phyloP scores from a whole-genome alignment of 2,329 filamentous ascomycete genomes.

The Aspergillus clavatus region DNA sequence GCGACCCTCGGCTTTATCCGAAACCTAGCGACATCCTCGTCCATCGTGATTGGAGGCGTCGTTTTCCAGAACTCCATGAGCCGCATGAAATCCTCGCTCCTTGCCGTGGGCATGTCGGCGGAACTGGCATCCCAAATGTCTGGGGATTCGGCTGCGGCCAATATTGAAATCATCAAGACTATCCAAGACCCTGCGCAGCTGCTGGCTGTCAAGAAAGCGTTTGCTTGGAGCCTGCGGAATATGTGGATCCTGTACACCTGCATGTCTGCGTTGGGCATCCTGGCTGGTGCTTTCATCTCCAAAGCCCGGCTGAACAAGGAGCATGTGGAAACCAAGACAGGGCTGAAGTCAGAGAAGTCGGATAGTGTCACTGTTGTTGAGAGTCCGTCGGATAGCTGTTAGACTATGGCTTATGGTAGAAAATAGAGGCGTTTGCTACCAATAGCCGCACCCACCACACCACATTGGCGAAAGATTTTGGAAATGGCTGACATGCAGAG shows the following conservation, averaged over 20 bases:
- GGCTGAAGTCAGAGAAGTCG: constrained; percentile 28
- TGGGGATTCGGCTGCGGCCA: constrained; percentile 44
- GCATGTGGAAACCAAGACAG: constrained; percentile 19
- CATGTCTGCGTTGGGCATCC: constrained; percentile 20
- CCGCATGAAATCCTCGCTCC: constrained; percentile 35
- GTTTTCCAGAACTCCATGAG: constrained; percentile 64
- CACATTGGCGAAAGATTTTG: too few species aligned
- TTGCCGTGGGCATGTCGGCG: constrained; percentile 43
- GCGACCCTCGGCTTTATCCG: constrained; percentile 54
- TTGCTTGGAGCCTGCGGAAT: constrained; percentile 45
- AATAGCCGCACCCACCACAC: too few species aligned
- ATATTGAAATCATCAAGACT: constrained; percentile 40
- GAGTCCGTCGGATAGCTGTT: not conserved
- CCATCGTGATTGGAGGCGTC: constrained; percentile 69
- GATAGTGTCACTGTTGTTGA: constrained; percentile 12
- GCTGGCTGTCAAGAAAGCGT: constrained; percentile 42
- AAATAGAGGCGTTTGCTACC: too few species aligned
- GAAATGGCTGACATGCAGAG: too few species aligned
- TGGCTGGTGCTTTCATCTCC: constrained; percentile 31
- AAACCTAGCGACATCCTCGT: constrained; percentile 63
- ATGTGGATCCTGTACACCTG: constrained; percentile 43
- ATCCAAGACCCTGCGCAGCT: constrained; percentile 38
- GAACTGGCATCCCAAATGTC: constrained; percentile 28
- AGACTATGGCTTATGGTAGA: too few species aligned
- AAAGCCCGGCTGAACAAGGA: constrained; percentile 16